Evolutionary conservation across 2,329 filamentous ascomycete genomes (phyloP).

Genomic region (Sclerotinia nivalis): DNA sequence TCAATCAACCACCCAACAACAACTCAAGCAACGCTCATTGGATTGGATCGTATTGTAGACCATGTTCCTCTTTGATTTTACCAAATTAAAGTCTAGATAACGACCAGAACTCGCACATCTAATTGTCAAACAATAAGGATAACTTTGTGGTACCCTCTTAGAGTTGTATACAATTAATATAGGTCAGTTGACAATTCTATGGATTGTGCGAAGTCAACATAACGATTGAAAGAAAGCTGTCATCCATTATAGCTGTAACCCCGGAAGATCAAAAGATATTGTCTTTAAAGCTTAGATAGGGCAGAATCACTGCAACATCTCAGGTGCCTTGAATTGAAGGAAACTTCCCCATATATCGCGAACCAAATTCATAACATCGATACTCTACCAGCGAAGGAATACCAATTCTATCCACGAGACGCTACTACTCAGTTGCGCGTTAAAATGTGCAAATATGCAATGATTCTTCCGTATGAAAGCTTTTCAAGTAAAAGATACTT

Average conservation of each 20-base stretch:
- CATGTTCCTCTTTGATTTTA: neutral
- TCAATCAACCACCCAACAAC: neutral
- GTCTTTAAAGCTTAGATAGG: neutral
- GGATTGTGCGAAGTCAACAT: neutral
- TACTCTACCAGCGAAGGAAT: neutral
- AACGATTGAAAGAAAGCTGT: neutral
- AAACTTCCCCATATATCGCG: neutral
- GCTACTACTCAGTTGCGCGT: neutral
- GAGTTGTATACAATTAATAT: neutral
- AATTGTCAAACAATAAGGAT: neutral
- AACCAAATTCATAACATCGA: neutral
- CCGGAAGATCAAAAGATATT: neutral
- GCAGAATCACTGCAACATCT: neutral
- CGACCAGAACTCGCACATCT: neutral
- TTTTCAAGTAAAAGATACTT: neutral
- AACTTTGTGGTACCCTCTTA: neutral
- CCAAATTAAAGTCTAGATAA: neutral
- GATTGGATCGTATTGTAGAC: neutral
- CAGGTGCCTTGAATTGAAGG: neutral
- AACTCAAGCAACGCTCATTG: neutral
- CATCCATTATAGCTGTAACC: neutral
- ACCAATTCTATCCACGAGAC: neutral
- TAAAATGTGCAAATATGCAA: neutral
- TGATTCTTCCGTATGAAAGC: neutral
- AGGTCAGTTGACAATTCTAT: slow-evolving; percentile 2